A percentile compares a stretch with the other conserved stretches of the same genome.
phyloP scores from a whole-genome alignment of 192 early-diverging fungal genomes.

The Paraglomus brasilianum region DNA sequence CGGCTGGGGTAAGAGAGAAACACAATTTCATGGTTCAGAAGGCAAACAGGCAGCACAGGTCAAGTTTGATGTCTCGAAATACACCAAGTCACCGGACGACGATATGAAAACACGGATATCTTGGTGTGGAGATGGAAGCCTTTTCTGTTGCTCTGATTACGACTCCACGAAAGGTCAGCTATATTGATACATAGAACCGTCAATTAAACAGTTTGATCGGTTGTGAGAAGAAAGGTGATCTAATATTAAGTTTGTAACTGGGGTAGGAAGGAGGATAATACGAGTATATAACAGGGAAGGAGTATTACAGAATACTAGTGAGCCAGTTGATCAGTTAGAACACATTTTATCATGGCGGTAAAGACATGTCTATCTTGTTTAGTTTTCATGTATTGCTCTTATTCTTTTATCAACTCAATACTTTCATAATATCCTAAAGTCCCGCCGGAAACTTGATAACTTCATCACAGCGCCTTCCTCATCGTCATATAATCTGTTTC shows the following conservation, averaged over 20 bases:
- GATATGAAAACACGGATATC: conserved; percentile 72
- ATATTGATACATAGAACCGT: neutral
- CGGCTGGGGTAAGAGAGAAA: conserved; percentile 98
- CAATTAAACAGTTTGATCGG: conserved; percentile 19
- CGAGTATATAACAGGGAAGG: conserved; percentile 87
- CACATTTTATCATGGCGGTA: conserved; percentile 76
- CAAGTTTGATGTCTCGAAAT: conserved; percentile 41
- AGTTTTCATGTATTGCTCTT: neutral
- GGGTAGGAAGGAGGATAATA: conserved; percentile 55
- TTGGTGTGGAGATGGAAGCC: conserved; percentile 91
- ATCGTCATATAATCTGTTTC: conserved; percentile 86
- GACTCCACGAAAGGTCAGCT: conserved; percentile 46
- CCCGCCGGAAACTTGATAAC: conserved; percentile 85
- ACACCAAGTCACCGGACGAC: conserved; percentile 59
- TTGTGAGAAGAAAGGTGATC: neutral
- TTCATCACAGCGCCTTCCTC: conserved; percentile 70
- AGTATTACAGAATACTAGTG: conserved; percentile 76
- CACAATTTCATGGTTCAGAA: conserved; percentile 93
- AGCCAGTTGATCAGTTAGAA: conserved; percentile 75
- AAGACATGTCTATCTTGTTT: neutral
- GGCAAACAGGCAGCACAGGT: conserved; percentile 73
- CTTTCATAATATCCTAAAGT: conserved; percentile 35
- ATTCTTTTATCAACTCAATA: neutral
- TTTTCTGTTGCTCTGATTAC: conserved; percentile 74
- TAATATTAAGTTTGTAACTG: conserved; percentile 23